phyloP scores from a whole-genome alignment of 768 basidiomycete species.

The Calocera cornea region DNA sequence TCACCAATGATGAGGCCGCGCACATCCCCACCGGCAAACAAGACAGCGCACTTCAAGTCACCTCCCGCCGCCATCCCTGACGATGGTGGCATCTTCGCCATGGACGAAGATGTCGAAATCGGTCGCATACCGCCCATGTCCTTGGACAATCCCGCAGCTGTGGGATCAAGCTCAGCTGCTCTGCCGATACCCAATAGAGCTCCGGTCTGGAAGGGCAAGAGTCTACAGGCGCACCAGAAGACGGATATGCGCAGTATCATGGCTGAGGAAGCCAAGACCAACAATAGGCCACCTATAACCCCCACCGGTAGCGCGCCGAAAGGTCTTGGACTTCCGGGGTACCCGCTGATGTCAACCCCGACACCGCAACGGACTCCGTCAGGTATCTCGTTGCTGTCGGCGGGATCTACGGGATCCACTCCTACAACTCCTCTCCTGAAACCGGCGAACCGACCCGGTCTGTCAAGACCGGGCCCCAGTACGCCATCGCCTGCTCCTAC shows the following conservation, averaged over 20 bases:
- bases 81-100: slow-evolving; percentile 62
- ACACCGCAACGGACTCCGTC: slow-evolving; percentile 7
- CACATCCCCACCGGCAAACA: slow-evolving; percentile 14
- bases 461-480: slow-evolving; percentile 24
- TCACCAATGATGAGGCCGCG: slow-evolving; percentile 11
- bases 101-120: slow-evolving; percentile 53
- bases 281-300: slow-evolving; percentile 13
- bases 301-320: slow-evolving; percentile 6
- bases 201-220: slow-evolving; percentile 16
- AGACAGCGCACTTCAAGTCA: slow-evolving; percentile 22
- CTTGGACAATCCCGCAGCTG: slow-evolving; percentile 2
- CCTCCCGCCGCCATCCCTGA: slow-evolving; percentile 20
- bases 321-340: slow-evolving; percentile 12
- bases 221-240: slow-evolving; percentile 26
- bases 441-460: slow-evolving; percentile 15
- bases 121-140: slow-evolving; percentile 20
- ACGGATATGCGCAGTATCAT: slow-evolving; percentile 78
- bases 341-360: background rate
- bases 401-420: slow-evolving; percentile 12
- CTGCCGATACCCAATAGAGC: slow-evolving; percentile 16
- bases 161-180: slow-evolving; percentile 6
- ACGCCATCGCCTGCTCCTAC: background rate
- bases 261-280: slow-evolving; percentile 48
- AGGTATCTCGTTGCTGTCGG: slow-evolving; percentile 11
- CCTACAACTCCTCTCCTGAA: slow-evolving; percentile 12